Evolutionary conservation across 139 green algal genomes (phyloP), one percentile per base, ranked within the genome.

Genomic region (Chlamydomonas applanata): DNA sequence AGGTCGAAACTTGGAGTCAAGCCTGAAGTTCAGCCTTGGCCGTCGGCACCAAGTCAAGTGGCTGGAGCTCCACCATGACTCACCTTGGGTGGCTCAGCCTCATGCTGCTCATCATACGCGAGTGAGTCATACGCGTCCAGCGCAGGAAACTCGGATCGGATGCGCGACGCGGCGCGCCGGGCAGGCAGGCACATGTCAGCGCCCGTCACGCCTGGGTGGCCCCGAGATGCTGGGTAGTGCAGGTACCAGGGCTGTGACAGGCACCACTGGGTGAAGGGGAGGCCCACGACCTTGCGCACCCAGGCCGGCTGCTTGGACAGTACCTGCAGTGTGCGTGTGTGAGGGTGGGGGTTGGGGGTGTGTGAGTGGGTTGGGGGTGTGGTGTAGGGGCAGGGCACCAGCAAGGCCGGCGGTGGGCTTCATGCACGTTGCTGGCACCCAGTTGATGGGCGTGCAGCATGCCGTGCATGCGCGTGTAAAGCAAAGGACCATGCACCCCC

Each of bases 171-270:
- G 1, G 67, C 67, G 30, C 67, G 67, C 1, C 67, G 45, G 5
- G 67, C 67, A 1, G 67, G 67, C 45, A 73, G 67, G 67, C 67
- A 73, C 67, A 63, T 73, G 27, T 73, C 67, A 24, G 67, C 67
- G 27, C 67, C 67, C 29, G 34, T 45, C 3, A 73, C 45, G 11
- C 65, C 65, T 4, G n/a, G 40, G 46, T 73, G 67, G 45, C n/a
- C 30, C 4, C 45, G 45, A 25, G 67, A 73, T 9, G 46, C 67
- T 3, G 46, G 14, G 27, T 63, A 63, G 22, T 73, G 67, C 45
- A 73, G 67, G 67, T 73, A 73, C 67, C 67, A 73, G 67, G 67
- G 67, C 67, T 73, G 67, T 11, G 45, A 25, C 25, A 73, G 67
- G 2, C 11, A 44, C 67, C 67, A 73, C 29, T 62, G 67, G 2